Evolutionary conservation across 306 rosid genomes (phyloP), one percentile per base, ranked within the genome.

Genomic region (Begonia peltatifolia): DNA sequence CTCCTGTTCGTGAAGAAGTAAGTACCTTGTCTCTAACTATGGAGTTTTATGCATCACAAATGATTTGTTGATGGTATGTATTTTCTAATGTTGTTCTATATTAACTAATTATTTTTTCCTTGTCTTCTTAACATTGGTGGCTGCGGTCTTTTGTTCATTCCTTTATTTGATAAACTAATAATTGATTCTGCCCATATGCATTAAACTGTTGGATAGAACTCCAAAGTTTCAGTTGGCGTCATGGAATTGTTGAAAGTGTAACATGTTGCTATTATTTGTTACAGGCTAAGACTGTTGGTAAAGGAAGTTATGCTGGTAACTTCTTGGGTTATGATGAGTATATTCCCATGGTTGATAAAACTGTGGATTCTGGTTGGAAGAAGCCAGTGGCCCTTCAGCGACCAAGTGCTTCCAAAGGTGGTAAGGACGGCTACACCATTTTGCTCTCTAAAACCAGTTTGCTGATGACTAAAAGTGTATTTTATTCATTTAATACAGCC

Each of bases 1-100:
- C 99, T 57, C 99, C 99, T 69, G 99, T 90, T 69, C 94, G 82
- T 0, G 99, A 90, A 83, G 99, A 90, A 73, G 99, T 90, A 74
- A 60, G 82, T 68, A 42, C 48, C 9, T 7, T 30, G 38, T 30
- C 38, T 30, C 9, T 30, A 30, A 6, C 38, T 30, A 30, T 30
- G 38, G 6, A 30, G 38, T 30, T 30, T 30, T 5, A 30, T 30
- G 38, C 38, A 30, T 30, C 38, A 30, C 38, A 30, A 30, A 30
- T 30, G 38, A 2, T 30, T 30, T 30, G 9, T 30, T 30, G 38
- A 30, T 30, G 38, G 9, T 30, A 6, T 30, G 38, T 30, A 30
- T 30, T 30, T 30, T 30, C 9, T 30, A 5, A 30, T 0, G 23
- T 20, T 20, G 38, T 30, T 30, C 38, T 30, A 7, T 30, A 30